Evolutionary conservation across 768 basidiomycete genomes (phyloP).

Genomic region (Phlegmacium glaucopus): DNA sequence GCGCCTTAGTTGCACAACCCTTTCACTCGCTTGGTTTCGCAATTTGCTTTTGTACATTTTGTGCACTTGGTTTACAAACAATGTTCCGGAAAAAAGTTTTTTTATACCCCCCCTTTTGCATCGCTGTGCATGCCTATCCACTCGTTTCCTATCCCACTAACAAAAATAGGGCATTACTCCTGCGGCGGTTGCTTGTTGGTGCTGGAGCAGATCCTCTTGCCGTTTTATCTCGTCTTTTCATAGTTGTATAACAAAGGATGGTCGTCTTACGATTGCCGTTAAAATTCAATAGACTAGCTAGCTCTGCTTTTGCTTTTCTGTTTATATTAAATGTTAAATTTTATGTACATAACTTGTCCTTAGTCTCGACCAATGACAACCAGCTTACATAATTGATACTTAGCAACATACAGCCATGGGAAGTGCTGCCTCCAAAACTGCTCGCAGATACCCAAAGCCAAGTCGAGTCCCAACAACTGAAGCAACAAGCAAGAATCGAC

Average conservation of each 20-base stretch:
- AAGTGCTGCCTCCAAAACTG: slow-evolving; percentile 54
- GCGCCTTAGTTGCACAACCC: slow-evolving; percentile 17
- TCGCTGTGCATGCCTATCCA: slow-evolving; percentile 31
- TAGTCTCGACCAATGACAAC: too few species aligned
- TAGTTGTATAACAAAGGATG: slow-evolving; percentile 47
- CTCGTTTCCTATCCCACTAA: slow-evolving; percentile 20
- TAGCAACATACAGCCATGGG: slow-evolving; percentile 46
- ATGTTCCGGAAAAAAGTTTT: slow-evolving; percentile 26
- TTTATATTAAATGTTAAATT: slow-evolving; percentile 11
- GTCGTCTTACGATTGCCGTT: slow-evolving; percentile 25
- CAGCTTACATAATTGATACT: neutral
- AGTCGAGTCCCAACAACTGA: slow-evolving; percentile 2
- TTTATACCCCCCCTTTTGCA: slow-evolving; percentile 32
- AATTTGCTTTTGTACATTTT: slow-evolving; percentile 26
- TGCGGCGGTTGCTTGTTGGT: slow-evolving; percentile 25
- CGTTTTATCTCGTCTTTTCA: slow-evolving; percentile 24
- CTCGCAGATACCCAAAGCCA: slow-evolving; percentile 45
- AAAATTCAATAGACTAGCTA: slow-evolving; percentile 32
- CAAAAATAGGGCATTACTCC: slow-evolving; percentile 19
- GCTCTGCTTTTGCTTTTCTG: slow-evolving; percentile 21
- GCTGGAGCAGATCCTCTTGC: slow-evolving; percentile 33
- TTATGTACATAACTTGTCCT: neutral
- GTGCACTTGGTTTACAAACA: slow-evolving; percentile 33
- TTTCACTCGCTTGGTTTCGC: slow-evolving; percentile 25
- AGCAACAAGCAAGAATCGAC: slow-evolving; percentile 22